These are phyloP conservation scores for Yamadazyma triangularis DNA, from an alignment of 1,139 yeast genomes.

Conservation along the genomic window DNA sequence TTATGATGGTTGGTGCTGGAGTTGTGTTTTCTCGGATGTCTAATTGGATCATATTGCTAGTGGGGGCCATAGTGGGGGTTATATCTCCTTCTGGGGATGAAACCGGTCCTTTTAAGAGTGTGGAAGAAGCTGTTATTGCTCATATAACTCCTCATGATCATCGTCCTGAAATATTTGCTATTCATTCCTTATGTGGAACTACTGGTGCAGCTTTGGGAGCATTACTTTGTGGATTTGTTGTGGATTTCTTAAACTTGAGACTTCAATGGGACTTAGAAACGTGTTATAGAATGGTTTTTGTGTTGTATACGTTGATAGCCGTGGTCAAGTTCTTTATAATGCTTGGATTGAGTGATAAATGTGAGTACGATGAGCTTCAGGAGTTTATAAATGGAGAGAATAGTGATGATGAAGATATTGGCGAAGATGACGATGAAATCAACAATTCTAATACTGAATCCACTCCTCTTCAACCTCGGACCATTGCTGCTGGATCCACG, in stretches of 20 bases:
- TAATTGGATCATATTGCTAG: conserved; percentile 50
- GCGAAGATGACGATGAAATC: conserved; percentile 8
- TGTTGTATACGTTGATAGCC: conserved; percentile 55
- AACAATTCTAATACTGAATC: no score
- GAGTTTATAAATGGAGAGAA: conserved; percentile 1
- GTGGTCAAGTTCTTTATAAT: conserved; percentile 49
- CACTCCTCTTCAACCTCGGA: background rate
- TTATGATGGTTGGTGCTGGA: conserved; percentile 72
- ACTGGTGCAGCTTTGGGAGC: conserved; percentile 78
- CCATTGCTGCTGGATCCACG: conserved; percentile 8
- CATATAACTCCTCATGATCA: conserved; percentile 65
- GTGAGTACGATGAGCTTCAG: conserved; percentile 46
- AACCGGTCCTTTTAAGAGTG: conserved; percentile 87
- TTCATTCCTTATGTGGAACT: conserved; percentile 63
- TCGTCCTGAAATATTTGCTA: conserved; percentile 73
- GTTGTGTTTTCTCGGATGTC: conserved; percentile 48
- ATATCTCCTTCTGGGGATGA: conserved; percentile 91
- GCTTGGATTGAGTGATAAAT: conserved; percentile 47
- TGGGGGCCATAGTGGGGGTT: conserved; percentile 57
- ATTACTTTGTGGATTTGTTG: conserved; percentile 54
- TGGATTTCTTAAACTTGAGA: conserved; percentile 37
- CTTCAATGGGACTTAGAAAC: conserved; percentile 27
- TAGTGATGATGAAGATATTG: conserved; percentile 3
- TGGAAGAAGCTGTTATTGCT: conserved; percentile 84
- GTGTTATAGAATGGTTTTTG: conserved; percentile 59